These are phyloP conservation scores for Moniliella sp. DNA, from an alignment of 1,284 basidiomycete species.

Conservation along the genomic window DNA sequence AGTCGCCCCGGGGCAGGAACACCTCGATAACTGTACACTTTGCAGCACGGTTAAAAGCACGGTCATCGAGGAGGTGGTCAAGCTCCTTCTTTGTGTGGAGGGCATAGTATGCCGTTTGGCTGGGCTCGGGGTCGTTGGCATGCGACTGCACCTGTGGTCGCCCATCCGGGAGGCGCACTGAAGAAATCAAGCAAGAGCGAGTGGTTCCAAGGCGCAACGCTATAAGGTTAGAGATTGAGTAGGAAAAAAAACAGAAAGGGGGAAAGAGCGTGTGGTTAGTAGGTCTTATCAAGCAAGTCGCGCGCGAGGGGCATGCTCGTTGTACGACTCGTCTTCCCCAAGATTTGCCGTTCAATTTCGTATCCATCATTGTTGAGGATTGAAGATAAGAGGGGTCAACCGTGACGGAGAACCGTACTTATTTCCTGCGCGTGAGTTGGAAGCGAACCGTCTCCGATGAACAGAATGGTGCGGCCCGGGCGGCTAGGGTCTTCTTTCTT, in stretches of 20 bases:
- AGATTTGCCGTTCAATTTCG: slow-evolving; percentile 60
- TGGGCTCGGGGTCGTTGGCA: slow-evolving; percentile 37
- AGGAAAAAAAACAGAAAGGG: too few relatives aligned
- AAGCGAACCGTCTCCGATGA: slow-evolving; percentile 48
- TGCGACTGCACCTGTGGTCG: too few relatives aligned
- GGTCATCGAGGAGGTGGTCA: slow-evolving; percentile 43
- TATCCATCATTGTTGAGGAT: slow-evolving; percentile 75
- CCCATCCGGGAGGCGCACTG: too few relatives aligned
- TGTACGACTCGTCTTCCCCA: slow-evolving; percentile 41
- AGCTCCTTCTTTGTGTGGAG: slow-evolving; percentile 49
- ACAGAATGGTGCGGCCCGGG: slow-evolving; percentile 62
- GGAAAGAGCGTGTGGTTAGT: too few relatives aligned
- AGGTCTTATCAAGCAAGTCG: too few relatives aligned
- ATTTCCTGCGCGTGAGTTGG: slow-evolving; percentile 42
- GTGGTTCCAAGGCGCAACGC: slow-evolving; percentile 14
- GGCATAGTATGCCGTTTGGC: slow-evolving; percentile 44
- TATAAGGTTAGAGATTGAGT: too few relatives aligned
- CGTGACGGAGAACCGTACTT: slow-evolving; percentile 51
- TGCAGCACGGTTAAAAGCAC: slow-evolving; percentile 43
- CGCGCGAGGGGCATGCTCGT: too few relatives aligned
- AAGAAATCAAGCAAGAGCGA: slow-evolving; percentile 13
- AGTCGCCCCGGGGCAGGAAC: slow-evolving; percentile 51
- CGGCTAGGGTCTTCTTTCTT: slow-evolving; percentile 34
- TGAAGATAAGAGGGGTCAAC: slow-evolving; percentile 55
- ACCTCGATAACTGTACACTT: slow-evolving; percentile 59